These are phyloP conservation scores for Pseudonitzschia multiseries DNA, from an alignment of 108 stramenopile genomes.

Conservation along the genomic window DNA sequence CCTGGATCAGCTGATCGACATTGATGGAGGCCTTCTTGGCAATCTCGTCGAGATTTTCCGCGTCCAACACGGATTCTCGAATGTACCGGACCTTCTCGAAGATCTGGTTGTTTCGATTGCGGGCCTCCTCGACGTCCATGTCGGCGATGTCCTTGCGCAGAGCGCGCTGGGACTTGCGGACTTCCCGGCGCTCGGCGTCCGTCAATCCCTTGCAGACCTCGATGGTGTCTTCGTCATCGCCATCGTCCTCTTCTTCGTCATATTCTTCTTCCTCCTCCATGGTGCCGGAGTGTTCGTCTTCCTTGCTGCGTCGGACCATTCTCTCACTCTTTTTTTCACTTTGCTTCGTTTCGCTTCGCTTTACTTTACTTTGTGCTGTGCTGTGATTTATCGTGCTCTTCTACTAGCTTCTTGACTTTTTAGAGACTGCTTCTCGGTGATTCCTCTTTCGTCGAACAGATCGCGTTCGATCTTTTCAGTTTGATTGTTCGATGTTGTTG, in stretches of 20 bases:
- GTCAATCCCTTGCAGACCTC: slow-evolving; percentile 55
- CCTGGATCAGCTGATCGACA: slow-evolving; percentile 76
- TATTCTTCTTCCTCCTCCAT: background rate
- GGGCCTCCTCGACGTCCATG: slow-evolving; percentile 31
- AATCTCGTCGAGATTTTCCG: slow-evolving; percentile 77
- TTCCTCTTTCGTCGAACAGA: too few species aligned
- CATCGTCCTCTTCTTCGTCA: background rate
- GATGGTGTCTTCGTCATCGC: background rate
- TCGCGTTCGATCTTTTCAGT: too few species aligned
- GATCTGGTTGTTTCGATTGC: slow-evolving; percentile 72
- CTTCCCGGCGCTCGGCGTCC: slow-evolving; percentile 66
- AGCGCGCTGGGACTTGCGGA: slow-evolving; percentile 39
- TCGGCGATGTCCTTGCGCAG: slow-evolving; percentile 30
- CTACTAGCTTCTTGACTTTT: too few species aligned
- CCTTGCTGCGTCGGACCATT: too few species aligned
- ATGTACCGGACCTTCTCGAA: slow-evolving; percentile 70
- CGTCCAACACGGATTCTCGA: slow-evolving; percentile 86
- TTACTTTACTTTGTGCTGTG: too few species aligned
- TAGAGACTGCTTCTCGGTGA: too few species aligned
- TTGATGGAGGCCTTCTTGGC: slow-evolving; percentile 56
- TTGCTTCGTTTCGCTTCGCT: too few species aligned
- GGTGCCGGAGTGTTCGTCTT: too few species aligned
- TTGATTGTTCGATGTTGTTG: too few species aligned
- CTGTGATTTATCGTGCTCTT: too few species aligned
- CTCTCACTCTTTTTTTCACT: too few species aligned